phyloP scores from a whole-genome alignment of 805 yeast genomes.

The Maudiozyma saulgeensis region DNA sequence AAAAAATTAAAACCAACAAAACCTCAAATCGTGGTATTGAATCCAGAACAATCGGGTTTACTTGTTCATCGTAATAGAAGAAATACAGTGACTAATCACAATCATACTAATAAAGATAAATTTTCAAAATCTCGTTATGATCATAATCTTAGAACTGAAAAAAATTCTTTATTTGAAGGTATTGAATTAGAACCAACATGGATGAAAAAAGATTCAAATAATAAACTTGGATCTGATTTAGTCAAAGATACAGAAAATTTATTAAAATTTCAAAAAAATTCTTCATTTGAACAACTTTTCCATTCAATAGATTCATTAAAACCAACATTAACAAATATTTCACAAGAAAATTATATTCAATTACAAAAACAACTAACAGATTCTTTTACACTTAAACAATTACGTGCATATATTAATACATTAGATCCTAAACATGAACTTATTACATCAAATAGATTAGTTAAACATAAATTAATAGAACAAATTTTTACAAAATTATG shows the following conservation, averaged over 20 bases:
- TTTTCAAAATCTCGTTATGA: background rate
- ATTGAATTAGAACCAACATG: slow-evolving; percentile 11
- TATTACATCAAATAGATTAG: background rate
- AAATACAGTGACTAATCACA: background rate
- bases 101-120: background rate
- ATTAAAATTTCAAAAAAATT: slow-evolving; percentile 17
- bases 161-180: slow-evolving; percentile 20
- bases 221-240: background rate
- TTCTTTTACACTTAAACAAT: slow-evolving; percentile 22
- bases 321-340: slow-evolving; percentile 15
- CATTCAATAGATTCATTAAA: slow-evolving; percentile 22
- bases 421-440: slow-evolving; percentile 3
- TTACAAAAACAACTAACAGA: slow-evolving; percentile 13
- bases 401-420: slow-evolving; percentile 15
- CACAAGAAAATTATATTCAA: slow-evolving; percentile 15
- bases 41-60: slow-evolving; percentile 22
- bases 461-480: slow-evolving; percentile 10
- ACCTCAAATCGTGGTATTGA: slow-evolving; percentile 21
- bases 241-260: slow-evolving; percentile 9
- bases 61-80: slow-evolving; percentile 3
- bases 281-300: slow-evolving; percentile 18
- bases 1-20: slow-evolving; percentile 23
- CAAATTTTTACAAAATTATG: slow-evolving; percentile 14
- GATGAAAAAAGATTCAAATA: background rate
- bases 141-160: background rate